phyloP scores from a whole-genome alignment of 208 protist species.

The Leptomonas seymouri region DNA sequence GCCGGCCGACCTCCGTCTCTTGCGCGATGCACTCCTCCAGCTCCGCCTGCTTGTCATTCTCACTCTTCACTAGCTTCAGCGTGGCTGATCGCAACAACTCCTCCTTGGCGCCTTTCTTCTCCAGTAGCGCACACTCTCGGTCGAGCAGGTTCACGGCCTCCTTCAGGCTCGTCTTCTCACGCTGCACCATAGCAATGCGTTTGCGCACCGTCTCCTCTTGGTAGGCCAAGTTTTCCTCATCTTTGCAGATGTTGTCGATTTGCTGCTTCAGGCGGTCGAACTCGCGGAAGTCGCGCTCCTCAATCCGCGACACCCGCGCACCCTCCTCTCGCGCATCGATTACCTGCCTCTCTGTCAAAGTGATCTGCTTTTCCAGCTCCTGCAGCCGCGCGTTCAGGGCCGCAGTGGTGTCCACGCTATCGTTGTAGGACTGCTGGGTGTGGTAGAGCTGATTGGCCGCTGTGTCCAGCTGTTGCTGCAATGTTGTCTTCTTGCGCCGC shows the following conservation, averaged over 20 bases:
- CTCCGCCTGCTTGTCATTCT: constrained; percentile 73
- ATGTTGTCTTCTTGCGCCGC: constrained; percentile 46
- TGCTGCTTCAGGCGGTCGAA: constrained; percentile 80
- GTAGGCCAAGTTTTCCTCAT: constrained; percentile 75
- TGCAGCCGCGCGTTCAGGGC: constrained; percentile 85
- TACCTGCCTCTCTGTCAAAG: constrained; percentile 74
- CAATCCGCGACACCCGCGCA: constrained; percentile 60
- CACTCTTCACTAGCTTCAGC: constrained; percentile 82
- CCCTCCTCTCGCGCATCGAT: constrained; percentile 57
- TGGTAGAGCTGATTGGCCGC: constrained; percentile 88
- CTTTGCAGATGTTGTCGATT: constrained; percentile 79
- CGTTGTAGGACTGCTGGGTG: constrained; percentile 91
- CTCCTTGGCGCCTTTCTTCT: constrained; percentile 76
- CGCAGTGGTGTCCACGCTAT: constrained; percentile 89
- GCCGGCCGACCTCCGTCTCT: constrained; percentile 58
- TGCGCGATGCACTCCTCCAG: constrained; percentile 58
- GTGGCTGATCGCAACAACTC: constrained; percentile 62
- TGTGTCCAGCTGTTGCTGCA: constrained; percentile 90
- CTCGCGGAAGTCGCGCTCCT: constrained; percentile 83
- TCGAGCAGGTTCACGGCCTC: constrained; percentile 67
- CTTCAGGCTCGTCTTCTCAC: constrained; percentile 64
- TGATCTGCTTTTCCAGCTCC: constrained; percentile 74
- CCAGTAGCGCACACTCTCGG: constrained; percentile 64
- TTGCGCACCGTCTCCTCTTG: constrained; percentile 71
- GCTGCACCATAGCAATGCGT: constrained; percentile 63